Evolutionary conservation across 2,329 filamentous ascomycete genomes (phyloP).

Genomic region (Pestalotiopsis fici): DNA sequence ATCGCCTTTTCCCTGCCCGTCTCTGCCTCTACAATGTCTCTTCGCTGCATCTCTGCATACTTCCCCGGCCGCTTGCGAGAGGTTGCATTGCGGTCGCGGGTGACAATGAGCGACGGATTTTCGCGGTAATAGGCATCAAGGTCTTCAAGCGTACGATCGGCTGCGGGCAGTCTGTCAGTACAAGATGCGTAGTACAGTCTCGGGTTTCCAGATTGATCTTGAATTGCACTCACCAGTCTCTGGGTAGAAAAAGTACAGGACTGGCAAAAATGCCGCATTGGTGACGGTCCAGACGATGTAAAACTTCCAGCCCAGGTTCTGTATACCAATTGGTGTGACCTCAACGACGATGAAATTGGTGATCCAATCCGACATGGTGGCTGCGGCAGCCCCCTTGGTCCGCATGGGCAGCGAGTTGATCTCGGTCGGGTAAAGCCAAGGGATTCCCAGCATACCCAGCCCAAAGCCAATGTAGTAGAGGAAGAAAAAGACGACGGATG

Average conservation of each 20-base stretch:
- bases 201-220: too few relatives aligned
- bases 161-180: constrained; percentile 12
- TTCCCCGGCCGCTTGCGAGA: background rate
- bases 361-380: constrained; percentile 36
- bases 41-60: background rate
- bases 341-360: constrained; percentile 33
- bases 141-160: constrained; percentile 22
- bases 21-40: background rate
- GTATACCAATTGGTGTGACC: constrained; percentile 28
- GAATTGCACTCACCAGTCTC: constrained; percentile 30
- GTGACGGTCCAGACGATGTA: constrained; percentile 51
- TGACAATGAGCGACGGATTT: background rate
- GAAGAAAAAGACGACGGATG: constrained; percentile 31
- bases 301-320: constrained; percentile 48
- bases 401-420: constrained; percentile 41
- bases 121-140: constrained; percentile 3
- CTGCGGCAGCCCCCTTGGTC: constrained; percentile 36
- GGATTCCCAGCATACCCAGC: constrained; percentile 34
- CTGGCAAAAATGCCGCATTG: constrained; percentile 41
- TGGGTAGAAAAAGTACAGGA: constrained; percentile 46
- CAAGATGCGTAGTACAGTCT: background rate
- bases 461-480: constrained; percentile 30
- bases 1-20: background rate
- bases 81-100: background rate
- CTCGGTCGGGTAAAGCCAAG: constrained; percentile 43